phyloP scores from a whole-genome alignment of 805 yeast genomes.

The Trichomonascus vanleenenianus region DNA sequence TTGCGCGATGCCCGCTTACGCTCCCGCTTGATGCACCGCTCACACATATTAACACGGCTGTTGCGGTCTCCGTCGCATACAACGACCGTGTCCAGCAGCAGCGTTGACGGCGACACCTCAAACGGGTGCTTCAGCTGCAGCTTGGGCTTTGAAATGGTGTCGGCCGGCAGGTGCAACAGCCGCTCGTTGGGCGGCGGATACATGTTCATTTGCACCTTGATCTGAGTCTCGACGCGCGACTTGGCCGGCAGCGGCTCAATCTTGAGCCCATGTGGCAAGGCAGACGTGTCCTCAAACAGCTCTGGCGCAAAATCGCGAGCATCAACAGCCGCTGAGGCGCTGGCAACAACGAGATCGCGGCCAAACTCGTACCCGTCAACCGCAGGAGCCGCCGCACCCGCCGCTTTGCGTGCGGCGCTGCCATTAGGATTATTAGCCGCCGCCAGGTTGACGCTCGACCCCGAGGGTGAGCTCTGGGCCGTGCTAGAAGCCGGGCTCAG shows the following conservation, averaged over 20 bases:
- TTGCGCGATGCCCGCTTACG: constrained; percentile 90
- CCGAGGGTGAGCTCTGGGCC: not conserved
- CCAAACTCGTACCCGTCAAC: too few species aligned
- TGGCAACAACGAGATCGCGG: too few species aligned
- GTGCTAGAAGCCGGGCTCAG: not conserved
- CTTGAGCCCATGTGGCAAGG: too few species aligned
- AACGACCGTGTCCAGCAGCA: constrained; percentile 69
- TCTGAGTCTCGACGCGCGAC: constrained; percentile 94
- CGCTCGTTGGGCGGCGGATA: constrained; percentile 72
- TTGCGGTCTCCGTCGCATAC: constrained; percentile 40
- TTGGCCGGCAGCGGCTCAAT: constrained; percentile 47
- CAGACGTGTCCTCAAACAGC: too few species aligned
- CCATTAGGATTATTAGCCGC: too few species aligned
- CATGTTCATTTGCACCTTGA: constrained; percentile 61
- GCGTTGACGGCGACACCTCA: constrained; percentile 20
- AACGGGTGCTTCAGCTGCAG: constrained; percentile 46
- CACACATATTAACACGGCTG: constrained; percentile 67
- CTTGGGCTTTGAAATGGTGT: constrained; percentile 81
- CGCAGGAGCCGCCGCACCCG: too few species aligned
- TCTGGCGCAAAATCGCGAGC: too few species aligned
- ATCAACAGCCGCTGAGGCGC: too few species aligned
- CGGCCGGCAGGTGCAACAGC: constrained; percentile 74
- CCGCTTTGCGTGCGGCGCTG: too few species aligned
- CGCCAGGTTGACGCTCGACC: too few species aligned
- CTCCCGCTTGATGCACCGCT: constrained; percentile 86